These are phyloP conservation scores for Apiotrichum sp. DNA, from an alignment of 1,284 basidiomycete genomes.

Conservation along the genomic window DNA sequence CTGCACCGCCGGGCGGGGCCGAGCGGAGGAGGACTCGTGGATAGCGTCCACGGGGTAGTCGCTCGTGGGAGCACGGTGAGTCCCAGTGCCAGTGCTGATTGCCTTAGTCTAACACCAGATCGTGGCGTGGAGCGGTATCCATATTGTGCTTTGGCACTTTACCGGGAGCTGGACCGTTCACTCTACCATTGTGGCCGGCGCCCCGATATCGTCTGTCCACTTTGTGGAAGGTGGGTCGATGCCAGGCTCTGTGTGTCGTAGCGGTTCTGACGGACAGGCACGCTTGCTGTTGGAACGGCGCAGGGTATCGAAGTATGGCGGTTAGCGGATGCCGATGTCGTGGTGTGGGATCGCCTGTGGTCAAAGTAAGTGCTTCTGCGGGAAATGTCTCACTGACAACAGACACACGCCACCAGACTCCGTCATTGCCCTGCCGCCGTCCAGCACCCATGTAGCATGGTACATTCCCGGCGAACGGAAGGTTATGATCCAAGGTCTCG, in stretches of 20 bases:
- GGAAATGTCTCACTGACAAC: background rate
- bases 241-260: no score
- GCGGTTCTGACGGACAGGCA: slow-evolving; percentile 17
- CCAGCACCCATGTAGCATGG: slow-evolving; percentile 32
- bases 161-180: slow-evolving; percentile 27
- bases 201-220: slow-evolving; percentile 27
- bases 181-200: slow-evolving; percentile 32
- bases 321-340: slow-evolving; percentile 25
- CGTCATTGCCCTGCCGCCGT: slow-evolving; percentile 14
- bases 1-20: slow-evolving; percentile 33
- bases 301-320: slow-evolving; percentile 38
- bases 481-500: slow-evolving; percentile 25
- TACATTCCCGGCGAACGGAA: slow-evolving; percentile 15
- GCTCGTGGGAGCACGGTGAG: slow-evolving; percentile 25
- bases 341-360: slow-evolving; percentile 43
- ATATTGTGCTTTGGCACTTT: slow-evolving; percentile 38
- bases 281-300: slow-evolving; percentile 27
- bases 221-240: slow-evolving; percentile 25
- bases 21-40: slow-evolving; percentile 8
- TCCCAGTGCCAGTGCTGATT: background rate
- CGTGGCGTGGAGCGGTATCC: slow-evolving; percentile 36
- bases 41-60: slow-evolving; percentile 29
- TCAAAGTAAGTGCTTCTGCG: slow-evolving; percentile 17
- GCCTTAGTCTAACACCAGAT: slow-evolving; percentile 22
- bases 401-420: background rate